Conservation (phyloP, 768 basidiomycete genomes). For the Calvatia gigantea region DNA sequence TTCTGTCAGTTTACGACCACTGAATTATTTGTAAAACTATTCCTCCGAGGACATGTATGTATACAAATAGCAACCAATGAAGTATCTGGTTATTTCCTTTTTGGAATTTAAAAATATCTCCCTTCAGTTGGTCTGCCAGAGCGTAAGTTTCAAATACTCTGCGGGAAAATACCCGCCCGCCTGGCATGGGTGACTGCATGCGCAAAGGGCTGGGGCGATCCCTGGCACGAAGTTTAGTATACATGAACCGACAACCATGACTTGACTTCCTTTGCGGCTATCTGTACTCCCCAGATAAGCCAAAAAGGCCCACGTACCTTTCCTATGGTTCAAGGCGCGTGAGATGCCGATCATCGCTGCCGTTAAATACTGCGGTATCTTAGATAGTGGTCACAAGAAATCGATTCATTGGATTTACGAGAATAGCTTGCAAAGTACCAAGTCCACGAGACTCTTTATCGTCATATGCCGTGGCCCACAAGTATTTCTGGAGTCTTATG, state of each 20-base stretch:
- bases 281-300: not conserved
- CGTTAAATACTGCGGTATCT: not conserved
- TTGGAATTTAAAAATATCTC: too few species aligned
- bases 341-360: constrained; percentile 1
- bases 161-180: too few species aligned
- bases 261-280: not conserved
- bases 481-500: not conserved
- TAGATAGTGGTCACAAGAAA: not conserved
- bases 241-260: not conserved
- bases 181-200: too few species aligned
- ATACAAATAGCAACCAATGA: not conserved
- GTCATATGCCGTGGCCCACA: not conserved
- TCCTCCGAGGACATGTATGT: not conserved
- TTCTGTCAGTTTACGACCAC: not conserved
- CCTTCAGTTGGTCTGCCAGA: too few species aligned
- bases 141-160: too few species aligned
- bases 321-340: not conserved
- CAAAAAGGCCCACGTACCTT: not conserved
- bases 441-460: not conserved
- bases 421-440: not conserved
- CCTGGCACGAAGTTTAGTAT: too few species aligned
- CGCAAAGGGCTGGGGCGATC: too few species aligned
- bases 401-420: not conserved
- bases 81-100: not conserved
- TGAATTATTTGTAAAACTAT: constrained; percentile 10